Percentiles rank a stretch among this genome's conserved stretches.
phyloP scores from a whole-genome alignment of 805 yeast species.

The Lipomyces kockii region DNA sequence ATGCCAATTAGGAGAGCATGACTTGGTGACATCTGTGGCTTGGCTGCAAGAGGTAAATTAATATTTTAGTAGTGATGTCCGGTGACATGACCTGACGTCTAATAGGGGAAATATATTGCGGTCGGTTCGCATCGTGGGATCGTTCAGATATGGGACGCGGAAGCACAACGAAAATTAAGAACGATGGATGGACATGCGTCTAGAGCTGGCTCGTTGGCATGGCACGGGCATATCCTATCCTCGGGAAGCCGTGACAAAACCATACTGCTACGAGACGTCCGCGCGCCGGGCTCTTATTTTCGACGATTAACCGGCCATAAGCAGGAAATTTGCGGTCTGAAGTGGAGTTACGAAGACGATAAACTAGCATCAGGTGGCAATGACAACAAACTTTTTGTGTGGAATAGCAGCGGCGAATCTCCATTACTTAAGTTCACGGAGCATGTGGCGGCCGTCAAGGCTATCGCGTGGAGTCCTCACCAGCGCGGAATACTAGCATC shows the following conservation, averaged over 20 bases:
- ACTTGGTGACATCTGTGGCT: conserved; percentile 76
- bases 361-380: conserved; percentile 95
- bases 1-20: conserved; percentile 71
- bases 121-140: conserved; percentile 85
- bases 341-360: conserved; percentile 91
- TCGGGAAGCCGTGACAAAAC: conserved; percentile 87
- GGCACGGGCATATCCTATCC: conserved; percentile 89
- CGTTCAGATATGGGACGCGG: conserved; percentile 95
- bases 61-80: not conserved
- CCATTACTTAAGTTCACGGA: conserved; percentile 79
- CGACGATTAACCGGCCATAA: conserved; percentile 73
- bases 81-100: not conserved
- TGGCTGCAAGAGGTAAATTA: conserved; percentile 75
- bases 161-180: conserved; percentile 77
- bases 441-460: conserved; percentile 95
- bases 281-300: conserved; percentile 81
- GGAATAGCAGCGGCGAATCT: conserved; percentile 74
- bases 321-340: conserved; percentile 95
- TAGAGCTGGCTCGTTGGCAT: conserved; percentile 80
- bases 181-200: conserved; percentile 90
- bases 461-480: conserved; percentile 97
- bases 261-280: conserved; percentile 88
- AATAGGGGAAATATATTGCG: conserved; percentile 82
- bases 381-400: conserved; percentile 82
- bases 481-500: conserved; percentile 90